Percentiles rank a stretch among this genome's conserved stretches.
Evolutionary conservation across 768 basidiomycete genomes (phyloP).

Genomic region (Suillus plorans): DNA sequence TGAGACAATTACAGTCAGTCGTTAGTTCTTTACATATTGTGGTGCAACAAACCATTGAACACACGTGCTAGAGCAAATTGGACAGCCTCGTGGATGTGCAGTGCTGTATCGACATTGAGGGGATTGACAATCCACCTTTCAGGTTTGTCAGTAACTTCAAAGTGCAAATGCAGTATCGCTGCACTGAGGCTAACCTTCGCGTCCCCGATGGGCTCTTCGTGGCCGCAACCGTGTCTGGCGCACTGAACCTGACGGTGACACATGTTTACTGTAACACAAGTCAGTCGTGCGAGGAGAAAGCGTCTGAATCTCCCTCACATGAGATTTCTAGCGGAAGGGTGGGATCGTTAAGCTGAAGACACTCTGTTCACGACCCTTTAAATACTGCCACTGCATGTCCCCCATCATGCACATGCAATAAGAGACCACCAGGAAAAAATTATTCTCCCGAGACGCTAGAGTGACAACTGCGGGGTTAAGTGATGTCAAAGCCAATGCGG

Average conservation of each 20-base stretch:
- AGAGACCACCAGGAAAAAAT: slow-evolving; percentile 6
- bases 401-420: slow-evolving; percentile 9
- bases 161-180: background rate
- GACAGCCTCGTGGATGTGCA: slow-evolving; percentile 34
- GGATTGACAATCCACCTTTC: slow-evolving; percentile 44
- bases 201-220: slow-evolving; percentile 31
- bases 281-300: background rate
- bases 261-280: slow-evolving; percentile 28
- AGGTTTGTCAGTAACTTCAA: background rate
- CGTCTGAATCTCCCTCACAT: background rate
- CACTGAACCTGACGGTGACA: slow-evolving; percentile 43
- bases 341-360: background rate
- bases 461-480: slow-evolving; percentile 2
- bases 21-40: background rate
- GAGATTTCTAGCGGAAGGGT: background rate
- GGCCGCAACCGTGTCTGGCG: slow-evolving; percentile 38
- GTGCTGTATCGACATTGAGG: slow-evolving; percentile 44
- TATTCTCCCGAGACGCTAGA: background rate
- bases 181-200: slow-evolving; percentile 26
- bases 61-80: slow-evolving; percentile 39
- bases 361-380: slow-evolving; percentile 18
- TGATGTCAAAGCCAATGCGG: slow-evolving; percentile 4
- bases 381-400: slow-evolving; percentile 14
- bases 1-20: slow-evolving; percentile 16
- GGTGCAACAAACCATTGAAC: slow-evolving; percentile 35